Evolutionary conservation across 495 filamentous ascomycete species (phyloP).

Genomic region (Penicillium fimorum): DNA sequence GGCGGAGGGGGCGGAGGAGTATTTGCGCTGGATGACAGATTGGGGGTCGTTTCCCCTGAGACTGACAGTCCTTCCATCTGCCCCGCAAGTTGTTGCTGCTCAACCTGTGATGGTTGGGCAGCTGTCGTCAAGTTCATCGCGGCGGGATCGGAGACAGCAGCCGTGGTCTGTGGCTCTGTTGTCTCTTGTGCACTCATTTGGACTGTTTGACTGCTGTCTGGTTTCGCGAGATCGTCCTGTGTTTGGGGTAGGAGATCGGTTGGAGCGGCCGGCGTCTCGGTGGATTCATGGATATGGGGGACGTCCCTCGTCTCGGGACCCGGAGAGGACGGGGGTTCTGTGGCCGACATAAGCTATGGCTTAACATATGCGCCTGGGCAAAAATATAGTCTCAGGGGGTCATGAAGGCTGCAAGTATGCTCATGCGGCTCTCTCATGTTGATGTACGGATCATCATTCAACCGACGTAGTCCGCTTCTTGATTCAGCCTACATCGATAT

Average conservation of each 20-base stretch:
- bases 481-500: neutral
- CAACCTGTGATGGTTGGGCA: slow-evolving; percentile 15
- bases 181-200: slow-evolving; percentile 19
- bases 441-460: slow-evolving; percentile 31
- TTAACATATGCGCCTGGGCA: slow-evolving; percentile 47
- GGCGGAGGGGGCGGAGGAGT: slow-evolving; percentile 42
- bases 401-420: slow-evolving; percentile 6
- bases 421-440: slow-evolving; percentile 29
- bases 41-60: slow-evolving; percentile 22
- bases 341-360: slow-evolving; percentile 42
- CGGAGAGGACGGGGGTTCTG: slow-evolving; percentile 28
- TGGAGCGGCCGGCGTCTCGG: slow-evolving; percentile 13
- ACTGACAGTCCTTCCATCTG: slow-evolving; percentile 40
- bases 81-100: slow-evolving; percentile 30
- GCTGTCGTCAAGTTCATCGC: slow-evolving; percentile 9
- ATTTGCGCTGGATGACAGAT: slow-evolving; percentile 19
- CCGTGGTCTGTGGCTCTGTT: slow-evolving; percentile 4
- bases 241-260: slow-evolving; percentile 19
- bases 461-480: slow-evolving; percentile 20
- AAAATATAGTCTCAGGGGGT: slow-evolving; percentile 50
- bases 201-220: slow-evolving; percentile 11
- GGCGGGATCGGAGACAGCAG: slow-evolving; percentile 2
- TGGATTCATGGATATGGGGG: slow-evolving; percentile 18
- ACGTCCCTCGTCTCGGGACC: slow-evolving; percentile 30
- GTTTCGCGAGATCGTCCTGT: slow-evolving; percentile 24